Evolutionary conservation across 2,329 filamentous ascomycete genomes (phyloP).

Genomic region (Elsinoe arachidis): DNA sequence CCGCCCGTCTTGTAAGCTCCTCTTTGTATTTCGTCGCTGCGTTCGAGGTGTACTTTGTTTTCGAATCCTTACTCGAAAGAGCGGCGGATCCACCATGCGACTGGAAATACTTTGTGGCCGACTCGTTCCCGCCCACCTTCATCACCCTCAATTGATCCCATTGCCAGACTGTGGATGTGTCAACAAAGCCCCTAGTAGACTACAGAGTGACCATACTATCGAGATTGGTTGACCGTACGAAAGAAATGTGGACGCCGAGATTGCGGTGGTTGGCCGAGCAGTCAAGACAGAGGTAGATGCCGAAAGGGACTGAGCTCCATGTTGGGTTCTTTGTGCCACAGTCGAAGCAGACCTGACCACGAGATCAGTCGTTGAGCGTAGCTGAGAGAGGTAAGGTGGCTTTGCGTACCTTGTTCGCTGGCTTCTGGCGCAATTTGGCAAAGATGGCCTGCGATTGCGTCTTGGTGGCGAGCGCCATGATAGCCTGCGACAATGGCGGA

Average conservation of each 20-base stretch:
- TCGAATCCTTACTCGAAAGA: constrained; percentile 89
- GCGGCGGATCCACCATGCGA: constrained; percentile 90
- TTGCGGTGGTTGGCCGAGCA: constrained; percentile 96
- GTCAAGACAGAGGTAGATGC: constrained; percentile 96
- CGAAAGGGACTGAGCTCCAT: constrained; percentile 95
- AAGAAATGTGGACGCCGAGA: constrained; percentile 96
- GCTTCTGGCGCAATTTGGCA: constrained; percentile 90
- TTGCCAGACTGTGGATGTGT: constrained; percentile 60
- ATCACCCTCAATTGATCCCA: constrained; percentile 96
- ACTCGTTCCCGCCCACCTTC: constrained; percentile 98
- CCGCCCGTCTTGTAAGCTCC: constrained; percentile 78
- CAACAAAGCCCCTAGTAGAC: constrained; percentile 16
- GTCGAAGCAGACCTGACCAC: constrained; percentile 82
- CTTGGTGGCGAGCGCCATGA: constrained; percentile 68
- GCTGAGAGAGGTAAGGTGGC: constrained; percentile 14
- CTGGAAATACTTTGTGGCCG: constrained; percentile 96
- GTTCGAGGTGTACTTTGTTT: constrained; percentile 91
- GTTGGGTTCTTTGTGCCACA: constrained; percentile 96
- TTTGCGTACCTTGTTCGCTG: constrained; percentile 76
- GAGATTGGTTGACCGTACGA: constrained; percentile 95
- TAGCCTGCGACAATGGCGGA: constrained; percentile 4
- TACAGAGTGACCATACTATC: constrained; percentile 61
- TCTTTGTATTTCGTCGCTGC: constrained; percentile 98
- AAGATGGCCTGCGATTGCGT: constrained; percentile 95
- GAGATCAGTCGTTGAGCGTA: constrained; percentile 20